Base-by-base conservation (phyloP, 345 rosid species). In the Citrus sp. region DNA sequence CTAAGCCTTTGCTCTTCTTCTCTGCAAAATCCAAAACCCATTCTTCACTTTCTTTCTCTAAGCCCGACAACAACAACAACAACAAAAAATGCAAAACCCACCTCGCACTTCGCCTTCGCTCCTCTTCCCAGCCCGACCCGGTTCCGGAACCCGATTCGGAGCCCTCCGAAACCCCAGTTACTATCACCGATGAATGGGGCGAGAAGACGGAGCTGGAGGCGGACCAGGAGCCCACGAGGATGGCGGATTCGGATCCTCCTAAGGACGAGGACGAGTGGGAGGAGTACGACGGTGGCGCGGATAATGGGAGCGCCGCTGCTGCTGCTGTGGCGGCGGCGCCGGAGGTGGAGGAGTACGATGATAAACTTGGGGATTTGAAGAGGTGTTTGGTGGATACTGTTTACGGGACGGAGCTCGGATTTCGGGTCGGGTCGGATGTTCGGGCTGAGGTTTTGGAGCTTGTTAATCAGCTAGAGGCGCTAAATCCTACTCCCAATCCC, bases 401-500 rank as follows among this genome's bases (percentile, higher is more conserved):
- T 58, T 92, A 88, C 76, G 97, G 92, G 49, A 88, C 97, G 61
- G 93, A 92, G 12, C 82, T 96, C 27, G 99, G 99, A 81, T 90
- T 91, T 80, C 85, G 88, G 27, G 97, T 92, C 22, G 87, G 89
- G 4, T 49, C 89, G 60, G 94, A 92, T 67, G 87, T 91, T 7
- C 88, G 99, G 51, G 98, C 91, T 5, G 99, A 96, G 87, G 90
- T 94, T 16, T 81, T 84, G 82, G 99, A 96, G 89, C 85, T 96
- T 54, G 98, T 96, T 69, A 92, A 86, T 83, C 93, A 91, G 86
- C 80, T 96, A 89, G 99, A 96, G 81, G 91, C 95, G 27, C 66
- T 80, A 51, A 96, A 91, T 77, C 98, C 99, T 1, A 94, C 90
- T 19, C 85, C 82, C 3, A 90, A 90, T 19, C 97, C 97, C 5